Percentiles rank a stretch among this genome's conserved stretches.
phyloP scores from a whole-genome alignment of 2,329 filamentous ascomycete genomes.

The Trichophyton benhamiae region DNA sequence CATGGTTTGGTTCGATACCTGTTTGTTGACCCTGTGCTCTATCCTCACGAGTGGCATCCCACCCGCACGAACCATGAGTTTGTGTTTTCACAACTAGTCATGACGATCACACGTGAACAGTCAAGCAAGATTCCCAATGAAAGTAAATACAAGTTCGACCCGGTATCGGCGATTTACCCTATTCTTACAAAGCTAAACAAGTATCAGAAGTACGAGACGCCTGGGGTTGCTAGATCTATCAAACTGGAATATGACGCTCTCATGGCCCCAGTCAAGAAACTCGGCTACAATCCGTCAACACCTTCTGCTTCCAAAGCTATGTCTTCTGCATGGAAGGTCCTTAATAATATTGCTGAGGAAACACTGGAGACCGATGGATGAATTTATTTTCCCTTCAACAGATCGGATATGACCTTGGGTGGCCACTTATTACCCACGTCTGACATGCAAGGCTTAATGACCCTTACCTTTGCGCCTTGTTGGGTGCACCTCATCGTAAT shows the following conservation, averaged over 20 bases:
- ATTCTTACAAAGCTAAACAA: conserved; percentile 21
- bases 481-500: too few species aligned
- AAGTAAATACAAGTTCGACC: conserved; percentile 19
- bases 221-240: conserved; percentile 21
- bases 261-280: conserved; percentile 5
- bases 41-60: conserved; percentile 39
- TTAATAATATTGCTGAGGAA: conserved; percentile 27
- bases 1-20: conserved; percentile 42
- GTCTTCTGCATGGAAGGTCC: conserved; percentile 37
- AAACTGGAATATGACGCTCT: conserved; percentile 19
- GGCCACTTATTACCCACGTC: background rate
- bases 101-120: conserved; percentile 14
- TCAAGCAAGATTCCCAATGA: conserved; percentile 8
- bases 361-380: conserved; percentile 10
- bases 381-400: background rate
- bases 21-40: conserved; percentile 41
- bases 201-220: conserved; percentile 20
- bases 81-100: conserved; percentile 22
- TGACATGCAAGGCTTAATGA: background rate
- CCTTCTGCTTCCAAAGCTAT: conserved; percentile 16
- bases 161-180: conserved; percentile 25
- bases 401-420: background rate
- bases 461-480: too few species aligned
- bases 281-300: background rate
- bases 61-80: conserved; percentile 40